Conservation (phyloP, 2,329 filamentous ascomycete genomes). For the Colletotrichum liaoningense region DNA sequence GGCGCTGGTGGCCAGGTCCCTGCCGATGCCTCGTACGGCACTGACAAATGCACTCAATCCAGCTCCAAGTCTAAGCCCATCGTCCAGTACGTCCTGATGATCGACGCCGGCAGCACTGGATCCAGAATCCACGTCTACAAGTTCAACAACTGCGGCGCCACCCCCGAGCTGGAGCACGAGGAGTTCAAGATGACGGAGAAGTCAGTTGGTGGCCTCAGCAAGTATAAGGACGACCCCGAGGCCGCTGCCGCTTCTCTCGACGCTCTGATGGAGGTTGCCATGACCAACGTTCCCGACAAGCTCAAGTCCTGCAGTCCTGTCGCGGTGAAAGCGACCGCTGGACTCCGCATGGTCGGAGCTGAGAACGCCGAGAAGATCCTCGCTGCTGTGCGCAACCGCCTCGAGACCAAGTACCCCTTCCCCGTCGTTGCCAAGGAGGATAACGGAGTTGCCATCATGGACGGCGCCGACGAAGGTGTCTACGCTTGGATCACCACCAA, state of each 20-base stretch:
- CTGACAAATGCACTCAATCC: constrained; percentile 83
- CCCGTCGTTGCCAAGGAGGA: constrained; percentile 88
- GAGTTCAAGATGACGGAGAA: constrained; percentile 94
- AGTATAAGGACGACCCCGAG: constrained; percentile 86
- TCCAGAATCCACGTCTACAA: constrained; percentile 98
- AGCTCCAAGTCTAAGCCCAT: constrained; percentile 90
- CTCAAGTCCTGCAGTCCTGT: constrained; percentile 93
- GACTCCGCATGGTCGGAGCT: constrained; percentile 85
- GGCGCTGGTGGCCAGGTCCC: constrained; percentile 60
- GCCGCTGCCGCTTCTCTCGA: constrained; percentile 92
- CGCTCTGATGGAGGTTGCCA: constrained; percentile 84
- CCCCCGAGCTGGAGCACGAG: constrained; percentile 94
- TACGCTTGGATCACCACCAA: constrained; percentile 99
- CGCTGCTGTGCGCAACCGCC: constrained; percentile 81
- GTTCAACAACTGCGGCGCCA: constrained; percentile 97
- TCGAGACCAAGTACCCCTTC: constrained; percentile 94
- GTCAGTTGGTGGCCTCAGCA: constrained; percentile 85
- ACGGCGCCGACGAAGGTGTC: constrained; percentile 95
- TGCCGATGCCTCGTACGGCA: constrained; percentile 72
- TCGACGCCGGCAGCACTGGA: constrained; percentile 97
- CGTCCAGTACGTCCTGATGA: constrained; percentile 98
- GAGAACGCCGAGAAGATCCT: constrained; percentile 88
- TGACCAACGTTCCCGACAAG: constrained; percentile 86
- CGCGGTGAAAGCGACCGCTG: constrained; percentile 98
- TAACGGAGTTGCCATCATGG: constrained; percentile 95